phyloP scores from a whole-genome alignment of 176 grass and related monocot genomes.

The Carex littledalei region DNA sequence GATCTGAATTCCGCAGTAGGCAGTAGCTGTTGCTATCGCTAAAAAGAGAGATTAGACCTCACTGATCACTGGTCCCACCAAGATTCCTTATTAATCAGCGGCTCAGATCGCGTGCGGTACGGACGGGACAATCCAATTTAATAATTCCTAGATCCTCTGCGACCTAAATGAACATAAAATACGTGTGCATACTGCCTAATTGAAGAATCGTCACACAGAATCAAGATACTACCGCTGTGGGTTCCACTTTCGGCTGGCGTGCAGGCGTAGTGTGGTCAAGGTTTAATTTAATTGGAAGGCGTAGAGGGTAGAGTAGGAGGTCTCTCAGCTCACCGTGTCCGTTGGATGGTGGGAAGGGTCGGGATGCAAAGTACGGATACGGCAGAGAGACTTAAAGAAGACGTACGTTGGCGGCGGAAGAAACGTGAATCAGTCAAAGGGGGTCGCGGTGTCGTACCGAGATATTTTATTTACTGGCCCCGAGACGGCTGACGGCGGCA shows the following conservation, averaged over 20 bases:
- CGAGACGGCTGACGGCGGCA: background rate
- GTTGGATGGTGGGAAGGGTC: background rate
- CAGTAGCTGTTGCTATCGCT: background rate
- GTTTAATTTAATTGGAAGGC: background rate
- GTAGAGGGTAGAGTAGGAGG: background rate
- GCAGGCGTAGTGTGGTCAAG: constrained; percentile 2
- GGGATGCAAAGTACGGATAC: background rate
- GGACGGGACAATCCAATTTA: constrained; percentile 2
- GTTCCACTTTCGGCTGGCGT: background rate
- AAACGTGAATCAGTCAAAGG: background rate
- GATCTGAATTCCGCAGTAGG: too few relatives aligned
- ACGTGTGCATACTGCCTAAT: background rate
- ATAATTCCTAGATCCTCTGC: background rate
- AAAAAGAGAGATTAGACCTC: constrained; percentile 18
- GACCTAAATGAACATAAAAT: background rate
- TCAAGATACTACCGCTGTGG: background rate
- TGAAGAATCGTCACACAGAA: background rate
- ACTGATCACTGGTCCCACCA: background rate
- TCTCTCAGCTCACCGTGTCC: background rate
- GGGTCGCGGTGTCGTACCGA: background rate
- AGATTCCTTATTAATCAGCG: background rate
- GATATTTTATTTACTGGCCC: background rate
- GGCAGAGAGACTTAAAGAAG: background rate
- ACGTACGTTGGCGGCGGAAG: background rate
- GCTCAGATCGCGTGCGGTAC: constrained; percentile 15